These are phyloP conservation scores for Boletus reticuloceps DNA, from an alignment of 768 basidiomycete genomes.

Conservation along the genomic window DNA sequence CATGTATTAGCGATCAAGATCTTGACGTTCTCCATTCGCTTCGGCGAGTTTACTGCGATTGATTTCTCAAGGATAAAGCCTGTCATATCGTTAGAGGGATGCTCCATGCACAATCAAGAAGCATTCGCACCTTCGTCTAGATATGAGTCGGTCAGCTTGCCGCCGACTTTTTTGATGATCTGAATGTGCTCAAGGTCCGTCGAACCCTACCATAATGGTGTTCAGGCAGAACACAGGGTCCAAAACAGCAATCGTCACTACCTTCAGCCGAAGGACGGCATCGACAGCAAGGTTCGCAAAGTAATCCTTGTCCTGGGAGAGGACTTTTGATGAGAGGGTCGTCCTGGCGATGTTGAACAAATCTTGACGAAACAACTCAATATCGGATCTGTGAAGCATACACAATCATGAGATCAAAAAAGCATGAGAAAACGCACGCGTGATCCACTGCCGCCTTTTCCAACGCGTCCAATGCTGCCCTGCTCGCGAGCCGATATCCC, in stretches of 20 bases:
- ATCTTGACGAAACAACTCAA: slow-evolving; percentile 77
- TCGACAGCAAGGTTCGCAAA: slow-evolving; percentile 98
- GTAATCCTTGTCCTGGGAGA: slow-evolving; percentile 95
- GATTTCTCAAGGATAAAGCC: slow-evolving; percentile 98
- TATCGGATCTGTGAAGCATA: slow-evolving; percentile 54
- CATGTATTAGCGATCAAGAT: slow-evolving; percentile 99
- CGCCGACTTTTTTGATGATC: slow-evolving; percentile 99
- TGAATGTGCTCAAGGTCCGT: slow-evolving; percentile 98
- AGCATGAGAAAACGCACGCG: slow-evolving; percentile 50
- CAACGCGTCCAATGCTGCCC: slow-evolving; percentile 79
- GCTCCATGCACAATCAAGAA: background rate
- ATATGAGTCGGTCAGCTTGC: slow-evolving; percentile 97
- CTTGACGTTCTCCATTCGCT: slow-evolving; percentile 90
- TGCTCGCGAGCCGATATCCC: slow-evolving; percentile 90
- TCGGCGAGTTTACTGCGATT: slow-evolving; percentile 92
- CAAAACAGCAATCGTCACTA: slow-evolving; percentile 20
- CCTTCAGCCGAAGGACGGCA: slow-evolving; percentile 91
- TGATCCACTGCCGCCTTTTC: slow-evolving; percentile 83
- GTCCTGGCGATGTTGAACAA: slow-evolving; percentile 96
- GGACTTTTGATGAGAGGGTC: slow-evolving; percentile 92
- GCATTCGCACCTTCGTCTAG: slow-evolving; percentile 79
- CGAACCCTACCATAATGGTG: slow-evolving; percentile 64
- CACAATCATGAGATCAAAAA: background rate
- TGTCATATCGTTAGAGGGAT: slow-evolving; percentile 25
- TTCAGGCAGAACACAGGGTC: background rate